phyloP scores from a whole-genome alignment of 2,329 filamentous ascomycete species.

The Endocalyx cinctus region DNA sequence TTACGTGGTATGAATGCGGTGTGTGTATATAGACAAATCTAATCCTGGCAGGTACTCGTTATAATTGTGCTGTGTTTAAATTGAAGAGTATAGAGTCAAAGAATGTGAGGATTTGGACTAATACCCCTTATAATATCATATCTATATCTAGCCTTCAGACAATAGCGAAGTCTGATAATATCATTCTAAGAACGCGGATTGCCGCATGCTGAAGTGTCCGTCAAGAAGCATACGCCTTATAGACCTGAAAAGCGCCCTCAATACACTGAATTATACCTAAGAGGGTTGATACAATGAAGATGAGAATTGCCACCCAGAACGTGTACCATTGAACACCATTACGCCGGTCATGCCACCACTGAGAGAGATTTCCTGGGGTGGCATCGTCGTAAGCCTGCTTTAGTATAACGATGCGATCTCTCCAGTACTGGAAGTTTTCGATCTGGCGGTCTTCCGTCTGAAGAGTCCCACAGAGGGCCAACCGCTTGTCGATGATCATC shows the following conservation, averaged over 20 bases:
- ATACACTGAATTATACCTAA: conserved; percentile 38
- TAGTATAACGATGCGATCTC: conserved; percentile 36
- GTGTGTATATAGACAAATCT: too few relatives aligned
- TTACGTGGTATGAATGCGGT: too few relatives aligned
- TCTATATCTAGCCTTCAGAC: too few relatives aligned
- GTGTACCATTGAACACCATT: conserved; percentile 41
- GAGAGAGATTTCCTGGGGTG: conserved; percentile 26
- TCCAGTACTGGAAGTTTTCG: conserved; percentile 34
- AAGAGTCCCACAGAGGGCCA: conserved; percentile 25
- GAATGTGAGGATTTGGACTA: too few relatives aligned
- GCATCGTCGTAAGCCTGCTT: conserved; percentile 38
- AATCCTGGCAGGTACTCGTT: too few relatives aligned
- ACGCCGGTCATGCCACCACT: conserved; percentile 40
- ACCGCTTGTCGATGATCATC: conserved; percentile 24
- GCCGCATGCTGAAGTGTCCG: too few relatives aligned
- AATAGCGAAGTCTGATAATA: too few relatives aligned
- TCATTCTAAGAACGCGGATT: too few relatives aligned
- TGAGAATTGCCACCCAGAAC: conserved; percentile 40
- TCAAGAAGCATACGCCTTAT: conserved; percentile 9
- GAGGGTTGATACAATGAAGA: conserved; percentile 31
- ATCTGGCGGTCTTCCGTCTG: conserved; percentile 28
- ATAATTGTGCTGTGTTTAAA: too few relatives aligned
- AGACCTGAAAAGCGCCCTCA: conserved; percentile 37
- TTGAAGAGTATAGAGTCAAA: too few relatives aligned
- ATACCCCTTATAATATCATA: too few relatives aligned